phyloP scores from a whole-genome alignment of 1,284 basidiomycete species.

The Sanguinoderma infundibulare region DNA sequence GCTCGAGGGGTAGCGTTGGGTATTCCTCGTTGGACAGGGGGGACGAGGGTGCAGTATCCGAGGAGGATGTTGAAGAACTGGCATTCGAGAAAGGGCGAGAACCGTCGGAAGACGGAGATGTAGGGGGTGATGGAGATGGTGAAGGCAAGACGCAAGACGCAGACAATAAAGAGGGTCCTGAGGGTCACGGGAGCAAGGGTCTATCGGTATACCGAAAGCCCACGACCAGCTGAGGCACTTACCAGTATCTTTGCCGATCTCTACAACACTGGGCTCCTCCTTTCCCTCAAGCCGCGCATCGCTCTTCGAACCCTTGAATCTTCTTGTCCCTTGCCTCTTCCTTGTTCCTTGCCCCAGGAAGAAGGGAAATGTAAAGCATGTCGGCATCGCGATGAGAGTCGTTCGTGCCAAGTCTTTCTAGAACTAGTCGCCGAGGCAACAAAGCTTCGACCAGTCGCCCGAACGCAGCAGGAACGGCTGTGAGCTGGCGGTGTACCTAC shows the following conservation, averaged over 20 bases:
- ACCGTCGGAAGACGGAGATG: neutral
- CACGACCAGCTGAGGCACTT: neutral
- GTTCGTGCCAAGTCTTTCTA: neutral
- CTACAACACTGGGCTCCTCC: neutral
- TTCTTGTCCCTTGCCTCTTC: neutral
- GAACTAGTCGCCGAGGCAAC: no score
- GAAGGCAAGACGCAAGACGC: neutral
- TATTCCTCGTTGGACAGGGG: neutral
- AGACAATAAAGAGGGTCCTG: neutral
- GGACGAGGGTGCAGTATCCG: neutral
- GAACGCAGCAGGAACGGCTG: no score
- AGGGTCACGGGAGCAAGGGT: no score
- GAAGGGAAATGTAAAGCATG: neutral
- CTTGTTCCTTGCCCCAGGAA: neutral
- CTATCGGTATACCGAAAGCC: no score
- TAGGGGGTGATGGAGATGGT: neutral
- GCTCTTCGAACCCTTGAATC: neutral
- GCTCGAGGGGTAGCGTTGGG: neutral
- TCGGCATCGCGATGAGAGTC: neutral
- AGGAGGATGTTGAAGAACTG: neutral
- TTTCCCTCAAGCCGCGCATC: neutral
- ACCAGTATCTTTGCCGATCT: neutral
- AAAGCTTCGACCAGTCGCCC: no score
- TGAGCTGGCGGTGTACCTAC: no score
- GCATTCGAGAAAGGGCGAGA: no score